Evolutionary conservation across 768 basidiomycete genomes (phyloP), one percentile per base, ranked within the genome.

Genomic region (Royoungia palumana): DNA sequence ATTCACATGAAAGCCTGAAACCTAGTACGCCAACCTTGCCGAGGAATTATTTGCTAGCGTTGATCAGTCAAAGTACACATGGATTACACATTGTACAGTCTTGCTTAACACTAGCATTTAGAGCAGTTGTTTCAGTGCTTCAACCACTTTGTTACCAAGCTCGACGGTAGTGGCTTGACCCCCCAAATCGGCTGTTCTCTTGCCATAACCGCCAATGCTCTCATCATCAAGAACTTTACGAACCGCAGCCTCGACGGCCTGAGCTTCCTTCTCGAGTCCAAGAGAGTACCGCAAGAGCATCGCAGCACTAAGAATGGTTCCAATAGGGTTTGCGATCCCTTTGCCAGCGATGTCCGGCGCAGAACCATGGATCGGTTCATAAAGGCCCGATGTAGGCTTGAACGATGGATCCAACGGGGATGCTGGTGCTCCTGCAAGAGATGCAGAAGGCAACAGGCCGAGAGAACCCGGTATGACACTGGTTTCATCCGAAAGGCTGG

Each of bases 401-500:
- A 86, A 87, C 52, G 79, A 74, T 22, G 80, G 71, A 12, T 71
- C 63, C 4, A 63, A 71, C 13, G 71, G 76, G 6, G 75, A 61
- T 2, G 80, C 85, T 2, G 83, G 94, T 20, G 91, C 89, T 38
- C 92, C 94, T 2, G 94, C 90, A 9, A 99, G 82, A 13, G 94
- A 97, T 25, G 96, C 96, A 12, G 96, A 98, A 13, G 96, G 95
- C 13, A 98, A 76, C 19, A 99, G 79, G 43, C 96, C 96, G 10
- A 99, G 83, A 24, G 96, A 98, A 16, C 96, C 96, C 16, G 95
- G 95, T 59, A 99, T 97, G 57, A 98, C 92, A 57, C 94, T 97
- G 12, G 85, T 81, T 68, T 99, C 93, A 67, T 98, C 96, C 8
- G 95, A 98, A 34, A 99, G 80, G 61, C 94, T 97, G 41, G 14